Evolutionary conservation across 176 grass and related monocot genomes (phyloP).

Genomic region (Dactylis glomerata): DNA sequence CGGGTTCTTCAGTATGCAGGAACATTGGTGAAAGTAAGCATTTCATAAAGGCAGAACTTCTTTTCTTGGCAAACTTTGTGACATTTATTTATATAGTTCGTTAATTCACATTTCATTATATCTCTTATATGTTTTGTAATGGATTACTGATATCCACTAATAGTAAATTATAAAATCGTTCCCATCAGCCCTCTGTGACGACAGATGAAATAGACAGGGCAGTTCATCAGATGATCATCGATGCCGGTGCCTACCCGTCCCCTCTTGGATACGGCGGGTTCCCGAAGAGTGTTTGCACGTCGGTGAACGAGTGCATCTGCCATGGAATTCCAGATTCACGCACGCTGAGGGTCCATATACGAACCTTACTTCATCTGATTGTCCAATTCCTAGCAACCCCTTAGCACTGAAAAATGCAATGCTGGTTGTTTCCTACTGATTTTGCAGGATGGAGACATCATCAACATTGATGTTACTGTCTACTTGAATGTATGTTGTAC

Average conservation of each 20-base stretch:
- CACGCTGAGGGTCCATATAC: conserved; percentile 36
- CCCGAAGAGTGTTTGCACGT: conserved; percentile 91
- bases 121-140: neutral
- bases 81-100: neutral
- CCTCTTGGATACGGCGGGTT: conserved; percentile 86
- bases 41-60: neutral
- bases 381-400: neutral
- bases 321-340: conserved; percentile 92
- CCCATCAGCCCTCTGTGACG: conserved; percentile 61
- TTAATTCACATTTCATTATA: neutral
- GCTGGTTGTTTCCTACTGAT: neutral
- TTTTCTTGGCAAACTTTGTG: neutral
- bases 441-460: conserved; percentile 85
- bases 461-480: conserved; percentile 92
- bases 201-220: conserved; percentile 93
- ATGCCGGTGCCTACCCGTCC: conserved; percentile 81
- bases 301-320: conserved; percentile 93
- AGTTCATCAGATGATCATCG: conserved; percentile 86
- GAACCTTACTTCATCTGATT: neutral
- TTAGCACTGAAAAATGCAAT: neutral
- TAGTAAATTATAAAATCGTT: neutral
- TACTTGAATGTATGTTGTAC: conserved; percentile 69
- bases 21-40: conserved; percentile 61
- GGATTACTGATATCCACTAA: neutral
- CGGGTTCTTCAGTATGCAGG: conserved; percentile 72